Percentiles rank a stretch among this genome's conserved stretches.
Conservation (phyloP, 225 moss, liverwort and hornwort species). For the Pleurozium schreberi region DNA sequence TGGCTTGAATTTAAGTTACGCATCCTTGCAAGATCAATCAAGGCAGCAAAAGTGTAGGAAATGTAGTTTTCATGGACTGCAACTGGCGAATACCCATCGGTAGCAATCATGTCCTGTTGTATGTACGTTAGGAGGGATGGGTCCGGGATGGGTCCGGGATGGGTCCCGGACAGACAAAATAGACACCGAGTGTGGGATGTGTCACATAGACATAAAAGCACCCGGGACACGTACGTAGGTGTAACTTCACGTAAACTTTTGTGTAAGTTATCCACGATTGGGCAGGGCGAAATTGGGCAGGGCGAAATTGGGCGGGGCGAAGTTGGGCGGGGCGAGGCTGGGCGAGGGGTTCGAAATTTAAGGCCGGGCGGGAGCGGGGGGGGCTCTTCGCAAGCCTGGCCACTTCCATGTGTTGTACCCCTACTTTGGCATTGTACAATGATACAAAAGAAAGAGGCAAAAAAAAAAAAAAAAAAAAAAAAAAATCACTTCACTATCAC, state of each 20-base stretch:
- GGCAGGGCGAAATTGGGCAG: too few relatives aligned
- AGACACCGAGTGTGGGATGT: constrained; percentile 8
- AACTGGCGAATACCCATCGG: background rate
- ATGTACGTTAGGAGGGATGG: background rate
- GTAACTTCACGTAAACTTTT: background rate
- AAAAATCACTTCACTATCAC: background rate
- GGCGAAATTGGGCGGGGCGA: background rate
- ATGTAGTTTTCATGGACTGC: background rate
- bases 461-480: too few relatives aligned
- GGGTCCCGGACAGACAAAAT: background rate
- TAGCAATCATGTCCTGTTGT: background rate
- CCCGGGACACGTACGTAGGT: background rate
- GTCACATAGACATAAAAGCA: background rate
- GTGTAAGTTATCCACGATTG: background rate
- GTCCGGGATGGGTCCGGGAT: background rate
- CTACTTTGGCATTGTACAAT: background rate
- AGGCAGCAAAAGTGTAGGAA: background rate
- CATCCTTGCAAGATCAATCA: background rate
- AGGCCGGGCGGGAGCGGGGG: too few relatives aligned
- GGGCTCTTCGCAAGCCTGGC: background rate
- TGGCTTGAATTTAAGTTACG: background rate
- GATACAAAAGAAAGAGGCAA: background rate
- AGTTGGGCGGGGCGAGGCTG: background rate
- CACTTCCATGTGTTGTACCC: background rate
- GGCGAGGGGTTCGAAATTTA: too few relatives aligned